Evolutionary conservation across 2,329 filamentous ascomycete species (phyloP).

Genomic region (Teratosphaeria zuluensis): DNA sequence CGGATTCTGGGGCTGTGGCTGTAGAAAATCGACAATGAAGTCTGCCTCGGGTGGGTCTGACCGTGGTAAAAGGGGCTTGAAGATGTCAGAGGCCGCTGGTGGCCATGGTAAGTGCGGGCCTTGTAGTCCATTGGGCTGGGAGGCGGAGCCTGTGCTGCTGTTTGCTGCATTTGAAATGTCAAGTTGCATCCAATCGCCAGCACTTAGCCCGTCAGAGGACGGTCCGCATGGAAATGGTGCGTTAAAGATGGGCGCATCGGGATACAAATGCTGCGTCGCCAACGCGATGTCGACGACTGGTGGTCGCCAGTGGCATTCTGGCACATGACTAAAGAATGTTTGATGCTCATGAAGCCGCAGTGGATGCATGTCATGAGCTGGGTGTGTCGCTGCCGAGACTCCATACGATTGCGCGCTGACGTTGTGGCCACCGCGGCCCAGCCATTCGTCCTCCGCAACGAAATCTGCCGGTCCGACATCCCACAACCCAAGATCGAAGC

Average conservation of each 20-base stretch:
- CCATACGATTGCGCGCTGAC: not conserved
- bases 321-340: not conserved
- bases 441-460: conserved; percentile 3
- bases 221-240: not conserved
- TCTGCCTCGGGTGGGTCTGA: not conserved
- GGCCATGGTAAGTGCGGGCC: not conserved
- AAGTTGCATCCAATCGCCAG: not conserved
- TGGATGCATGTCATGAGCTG: conserved; percentile 1
- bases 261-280: not conserved
- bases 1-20: conserved; percentile 8
- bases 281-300: not conserved
- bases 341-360: not conserved
- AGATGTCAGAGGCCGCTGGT: not conserved
- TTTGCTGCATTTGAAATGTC: not conserved
- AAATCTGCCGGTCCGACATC: not conserved
- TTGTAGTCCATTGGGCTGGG: not conserved
- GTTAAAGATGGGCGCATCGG: not conserved
- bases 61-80: not conserved
- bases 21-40: not conserved
- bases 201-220: not conserved
- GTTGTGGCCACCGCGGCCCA: not conserved
- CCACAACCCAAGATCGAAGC: conserved; percentile 1
- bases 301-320: not conserved
- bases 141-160: not conserved
- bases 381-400: not conserved